Base-by-base conservation (phyloP, 2,329 filamentous ascomycete genomes). In the Colletotrichum scovillei region DNA sequence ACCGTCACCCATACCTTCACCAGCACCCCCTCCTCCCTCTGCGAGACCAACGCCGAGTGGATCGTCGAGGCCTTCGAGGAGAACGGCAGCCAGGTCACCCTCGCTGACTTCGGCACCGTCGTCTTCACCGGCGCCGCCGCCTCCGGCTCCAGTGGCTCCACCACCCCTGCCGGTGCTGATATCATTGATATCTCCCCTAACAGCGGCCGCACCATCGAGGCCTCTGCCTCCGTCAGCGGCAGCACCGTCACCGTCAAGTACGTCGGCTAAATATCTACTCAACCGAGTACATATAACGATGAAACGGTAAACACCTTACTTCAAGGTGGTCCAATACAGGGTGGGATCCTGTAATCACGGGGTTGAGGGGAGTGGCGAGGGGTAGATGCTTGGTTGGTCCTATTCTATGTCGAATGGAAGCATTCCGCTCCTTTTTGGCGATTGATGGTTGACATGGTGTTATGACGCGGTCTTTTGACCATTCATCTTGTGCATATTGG, bases 1-100 rank as follows among this genome's bases (percentile, higher is more conserved):
- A 84, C 77, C 5, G 88, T 88, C 32, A 85, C 84, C 19, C 86
- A 92, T 80, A 84, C 81, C 4, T 86, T 91, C 79, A 81, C 77
- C 53, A 83, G 81, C 65, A 81, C 88, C 63, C 78, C 78, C 2
- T 80, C 79, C n/a, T 74, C 77, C 19, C 84, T 91, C 16, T 88
- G 86, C 77, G 84, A 89, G 77, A 86, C 86, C 76, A 90, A 90
- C 74, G 90, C 88, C 12, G 90, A 92, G 78, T 92, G 89, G 89
- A 91, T 92, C 76, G 88, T 91, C 16, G 89, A 91, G 81, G 80
- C 79, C n/a, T 82, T 81, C 72, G 74, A 78, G 63, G 65, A 73
- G 1, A 76, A 73, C 57, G 75, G 75, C 65, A 68, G 69, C 32
- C 73, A 76, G 42, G 80, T 82, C 16, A 74, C 76, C 3, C 77